These are phyloP conservation scores for Acidiella bohemica DNA, from an alignment of 495 filamentous ascomycete species.

Conservation along the genomic window DNA sequence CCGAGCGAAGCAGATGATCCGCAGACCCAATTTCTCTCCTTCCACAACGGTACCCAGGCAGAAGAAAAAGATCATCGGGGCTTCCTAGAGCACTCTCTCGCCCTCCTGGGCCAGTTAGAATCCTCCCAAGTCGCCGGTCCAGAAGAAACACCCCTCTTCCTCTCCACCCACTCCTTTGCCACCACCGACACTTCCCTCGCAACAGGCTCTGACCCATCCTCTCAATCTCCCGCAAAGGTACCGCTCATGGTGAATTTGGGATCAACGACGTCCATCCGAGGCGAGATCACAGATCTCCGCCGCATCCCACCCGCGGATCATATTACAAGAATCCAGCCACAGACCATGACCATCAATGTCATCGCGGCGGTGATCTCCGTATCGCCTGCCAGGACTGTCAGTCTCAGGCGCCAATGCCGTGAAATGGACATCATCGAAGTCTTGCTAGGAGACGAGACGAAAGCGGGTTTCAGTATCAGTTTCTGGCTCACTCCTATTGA, in stretches of 20 bases:
- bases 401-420: conserved; percentile 34
- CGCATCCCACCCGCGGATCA: conserved; percentile 57
- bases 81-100: conserved; percentile 66
- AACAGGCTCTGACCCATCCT: background rate
- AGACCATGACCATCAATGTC: conserved; percentile 67
- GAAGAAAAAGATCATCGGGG: too few species aligned
- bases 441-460: conserved; percentile 76
- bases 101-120: conserved; percentile 42
- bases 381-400: conserved; percentile 47
- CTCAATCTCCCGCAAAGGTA: background rate
- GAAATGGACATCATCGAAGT: conserved; percentile 55
- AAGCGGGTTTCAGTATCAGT: conserved; percentile 64
- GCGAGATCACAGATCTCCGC: conserved; percentile 39
- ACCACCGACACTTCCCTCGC: conserved; percentile 8
- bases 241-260: too few species aligned
- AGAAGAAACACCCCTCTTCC: conserved; percentile 6
- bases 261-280: background rate
- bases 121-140: conserved; percentile 36
- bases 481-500: conserved; percentile 54
- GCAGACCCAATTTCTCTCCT: conserved; percentile 1
- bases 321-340: conserved; percentile 54
- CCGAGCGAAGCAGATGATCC: background rate
- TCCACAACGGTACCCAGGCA: background rate
- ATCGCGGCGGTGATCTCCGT: conserved; percentile 66
- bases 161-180: conserved; percentile 19